Evolutionary conservation across 106 monocot genomes (phyloP), one percentile per base, ranked within the genome.

Genomic region (Platanthera guangdongensis): DNA sequence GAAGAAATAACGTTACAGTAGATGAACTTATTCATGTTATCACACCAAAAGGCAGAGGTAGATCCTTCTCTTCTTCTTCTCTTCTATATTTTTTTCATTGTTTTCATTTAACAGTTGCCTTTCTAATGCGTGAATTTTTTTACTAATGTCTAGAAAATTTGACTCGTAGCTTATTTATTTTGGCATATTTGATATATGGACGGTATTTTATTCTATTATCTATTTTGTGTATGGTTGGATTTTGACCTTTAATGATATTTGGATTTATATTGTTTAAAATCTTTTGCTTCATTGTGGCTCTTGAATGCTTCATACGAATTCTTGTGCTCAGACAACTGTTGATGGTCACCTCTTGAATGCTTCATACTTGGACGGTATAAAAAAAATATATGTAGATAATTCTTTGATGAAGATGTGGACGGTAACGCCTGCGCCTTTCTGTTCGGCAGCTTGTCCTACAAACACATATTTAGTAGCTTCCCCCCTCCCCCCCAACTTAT

Each of bases 1-100:
- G 96, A 82, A 97, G 96, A 87, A 93, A 93, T 75, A 97, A 97
- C 86, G 93, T 97, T 6, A 97, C 96, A 51, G 89, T 97, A 9
- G 96, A 97, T 80, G 96, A 97, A 68, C 93, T 97, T 81, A 81
- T 97, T 72, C 88, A 97, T 52, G 73, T 93, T 51, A 93, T 97
- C 74, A 97, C 96, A 21, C 96, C 96, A 51, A 91, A 89, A 82
- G 96, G 96, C 59, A 89, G 96, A 93, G 96, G 96, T 92, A 32
- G 11, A 51, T 50, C 22, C 10, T 4, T 11, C 9, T 10, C 51
- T 72, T 72, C 21, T 50, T 1, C 10, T 50, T 15, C 14, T 51
- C 51, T 7, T 50, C 72, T 19, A 8, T 51, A 51, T 22, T 51
- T 10, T 8, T 11, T 47, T 5, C 59, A 60, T 60, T 48, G 21